Evolutionary conservation across 352 stramenopile species (phyloP), one percentile per base, ranked within the genome.

Genomic region (Pseudoperonospora humuli): DNA sequence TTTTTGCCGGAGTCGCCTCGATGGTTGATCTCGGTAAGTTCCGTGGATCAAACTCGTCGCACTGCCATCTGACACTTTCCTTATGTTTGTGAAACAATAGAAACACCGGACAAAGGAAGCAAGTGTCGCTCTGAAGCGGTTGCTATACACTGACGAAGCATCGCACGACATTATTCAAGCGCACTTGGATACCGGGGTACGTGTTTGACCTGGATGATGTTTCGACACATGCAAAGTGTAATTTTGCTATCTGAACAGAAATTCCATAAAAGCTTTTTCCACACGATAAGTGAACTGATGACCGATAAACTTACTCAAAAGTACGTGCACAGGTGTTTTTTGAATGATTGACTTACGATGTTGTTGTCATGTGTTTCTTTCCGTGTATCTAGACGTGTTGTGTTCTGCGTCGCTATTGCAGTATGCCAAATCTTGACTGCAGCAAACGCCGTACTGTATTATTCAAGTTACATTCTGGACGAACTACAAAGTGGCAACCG

Each of bases 401-500:
- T 81, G 15, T 64, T 84, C 33, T 82, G 65, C 14, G 55, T 87
- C 8, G 28, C 65, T 1, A 70, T 87, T 38, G 72, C 72, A 0
- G 50, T 83, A n/a, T 77, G 63, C 1, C 75, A 87, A 35, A 82
- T 72, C 28, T 46, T 79, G 27, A 87, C 72, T 7, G 75, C n/a
- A n/a, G n/a, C n/a, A n/a, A n/a, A n/a, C n/a, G n/a, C n/a, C n/a
- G n/a, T n/a, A n/a, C n/a, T n/a, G n/a, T 87, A 87, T 49, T 87
- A 85, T 45, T 87, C 75, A 8, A 85, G 62, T 50, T 87, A 85
- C 39, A 87, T 87, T 20, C 50, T 87, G 21, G 39, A 66, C 1
- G 64, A 62, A 19, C 50, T 87, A 0, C 57, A 58, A 32, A 37
- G 37, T 0, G 57, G 57, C 20, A 39, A 61, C 13, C 34, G 17